A percentile compares a stretch with the other conserved stretches of the same genome.
Conservation (phyloP, 192 early-diverging fungal species). For the Coemansia asiatica region DNA sequence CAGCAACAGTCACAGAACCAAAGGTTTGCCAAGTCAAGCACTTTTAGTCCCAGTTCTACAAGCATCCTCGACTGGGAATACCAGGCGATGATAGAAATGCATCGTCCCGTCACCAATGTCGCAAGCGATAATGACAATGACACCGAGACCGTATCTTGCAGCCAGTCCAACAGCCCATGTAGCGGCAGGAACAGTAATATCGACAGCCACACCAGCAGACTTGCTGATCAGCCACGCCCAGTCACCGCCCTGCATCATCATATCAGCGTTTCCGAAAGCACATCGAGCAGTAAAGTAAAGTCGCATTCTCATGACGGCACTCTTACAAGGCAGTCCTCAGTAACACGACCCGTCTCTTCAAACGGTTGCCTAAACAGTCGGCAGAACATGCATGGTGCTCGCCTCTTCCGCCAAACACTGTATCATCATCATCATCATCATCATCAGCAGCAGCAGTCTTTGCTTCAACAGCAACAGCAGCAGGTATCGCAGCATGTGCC, state of each 20-base stretch:
- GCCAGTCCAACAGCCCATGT: not conserved
- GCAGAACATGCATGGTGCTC: constrained; percentile 14
- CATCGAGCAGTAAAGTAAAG: constrained; percentile 16
- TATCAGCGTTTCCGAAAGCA: constrained; percentile 1
- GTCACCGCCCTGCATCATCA: constrained; percentile 2
- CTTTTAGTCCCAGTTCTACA: not conserved
- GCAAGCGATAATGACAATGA: constrained; percentile 8
- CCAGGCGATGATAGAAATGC: not conserved
- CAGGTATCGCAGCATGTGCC: not conserved
- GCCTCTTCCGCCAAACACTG: not conserved
- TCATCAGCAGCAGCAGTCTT: not conserved
- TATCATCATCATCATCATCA: constrained; percentile 9
- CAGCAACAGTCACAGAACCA: not conserved
- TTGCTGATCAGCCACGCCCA: not conserved
- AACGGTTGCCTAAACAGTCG: constrained; percentile 5
- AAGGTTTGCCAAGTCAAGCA: constrained; percentile 3
- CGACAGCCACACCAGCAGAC: constrained; percentile 9
- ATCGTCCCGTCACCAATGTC: not conserved
- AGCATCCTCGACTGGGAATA: constrained; percentile 12
- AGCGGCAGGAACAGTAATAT: constrained; percentile 10
- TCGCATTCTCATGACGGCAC: constrained; percentile 45
- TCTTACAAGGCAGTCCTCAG: not conserved
- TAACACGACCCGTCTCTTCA: not conserved
- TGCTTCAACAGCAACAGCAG: constrained; percentile 11
- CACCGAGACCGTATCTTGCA: not conserved